phyloP scores from a whole-genome alignment of 352 stramenopile species.

The Phytopythium kandeliae region DNA sequence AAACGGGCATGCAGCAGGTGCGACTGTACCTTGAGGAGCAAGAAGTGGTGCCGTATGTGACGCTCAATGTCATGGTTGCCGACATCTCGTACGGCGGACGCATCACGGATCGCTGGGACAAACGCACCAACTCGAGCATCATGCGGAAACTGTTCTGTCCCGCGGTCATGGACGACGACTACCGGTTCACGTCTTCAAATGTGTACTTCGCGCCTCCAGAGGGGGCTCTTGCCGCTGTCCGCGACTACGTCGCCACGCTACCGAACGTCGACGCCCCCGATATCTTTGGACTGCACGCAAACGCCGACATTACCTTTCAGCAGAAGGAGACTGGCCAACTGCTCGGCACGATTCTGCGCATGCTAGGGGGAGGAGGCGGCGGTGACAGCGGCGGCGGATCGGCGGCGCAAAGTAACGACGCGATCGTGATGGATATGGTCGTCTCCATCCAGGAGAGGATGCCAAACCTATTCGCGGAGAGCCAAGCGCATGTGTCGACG shows the following conservation, averaged over 20 bases:
- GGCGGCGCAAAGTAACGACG: conserved; percentile 55
- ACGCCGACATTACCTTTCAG: conserved; percentile 94
- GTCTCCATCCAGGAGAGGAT: conserved; percentile 77
- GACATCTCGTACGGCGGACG: conserved; percentile 94
- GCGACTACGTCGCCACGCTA: conserved; percentile 81
- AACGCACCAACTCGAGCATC: conserved; percentile 92
- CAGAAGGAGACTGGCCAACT: conserved; percentile 88
- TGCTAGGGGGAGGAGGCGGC: conserved; percentile 50
- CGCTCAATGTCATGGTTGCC: conserved; percentile 92
- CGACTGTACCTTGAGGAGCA: conserved; percentile 93
- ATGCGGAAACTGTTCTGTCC: conserved; percentile 90
- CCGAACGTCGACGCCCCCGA: conserved; percentile 85
- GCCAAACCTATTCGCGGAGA: conserved; percentile 58
- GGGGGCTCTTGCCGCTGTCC: conserved; percentile 43
- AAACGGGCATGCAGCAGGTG: conserved; percentile 91
- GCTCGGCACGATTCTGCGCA: conserved; percentile 62
- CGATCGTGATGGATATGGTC: conserved; percentile 82
- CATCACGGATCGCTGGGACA: conserved; percentile 94
- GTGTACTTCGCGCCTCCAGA: conserved; percentile 80
- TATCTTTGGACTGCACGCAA: conserved; percentile 91
- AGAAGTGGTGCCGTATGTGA: conserved; percentile 90
- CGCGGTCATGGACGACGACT: conserved; percentile 85
- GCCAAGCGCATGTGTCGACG: conserved; percentile 62
- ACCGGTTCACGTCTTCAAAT: conserved; percentile 68
- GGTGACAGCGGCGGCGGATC: conserved; percentile 32